Evolutionary conservation across 768 basidiomycete genomes (phyloP), one percentile per base, ranked within the genome.

Genomic region (Termitomyces bulborhizus): DNA sequence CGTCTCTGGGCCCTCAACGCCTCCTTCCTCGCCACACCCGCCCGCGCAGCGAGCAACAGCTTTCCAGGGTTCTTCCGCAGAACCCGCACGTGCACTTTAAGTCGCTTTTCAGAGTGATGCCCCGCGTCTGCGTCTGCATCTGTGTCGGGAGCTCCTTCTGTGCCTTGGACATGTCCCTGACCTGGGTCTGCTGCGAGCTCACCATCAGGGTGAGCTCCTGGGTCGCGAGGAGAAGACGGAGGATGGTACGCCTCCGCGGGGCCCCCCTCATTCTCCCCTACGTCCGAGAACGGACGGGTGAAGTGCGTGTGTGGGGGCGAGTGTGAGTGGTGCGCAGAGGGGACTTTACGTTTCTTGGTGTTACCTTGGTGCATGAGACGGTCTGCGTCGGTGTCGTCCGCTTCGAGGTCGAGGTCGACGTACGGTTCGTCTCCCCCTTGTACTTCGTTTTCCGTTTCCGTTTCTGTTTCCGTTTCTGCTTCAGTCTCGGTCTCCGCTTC

Each of bases 321-420:
- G 15, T 36, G 46, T 6, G 12, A 6, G 3, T 47, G 34, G 5
- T 24, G 37, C 37, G 88, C 85, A 37, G 82, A 79, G 0, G 91
- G 90, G 3, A 93, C 90, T 67, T 93, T 93, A 46, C 90, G 78
- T 73, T 93, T 93, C 81, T 93, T 93, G 46, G 88, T 87, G 63
- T 93, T 93, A 7, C 85, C 86, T 3, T 84, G 88, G 59, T 90
- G 89, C 57, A 80, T 84, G 31, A 85, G 69, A 62, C 87, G 85
- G 66, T 90, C 86, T 15, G 9, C 29, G 5, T 77, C 64, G 60
- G 84, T 84, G 63, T 87, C 9, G 1, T 46, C 46, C 2, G 71
- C 78, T 31, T 76, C 73, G 59, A 78, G 79, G 45, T 84, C 40
- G 4, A 11, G 18, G 1, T 21, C 40, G 18, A 41, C 9, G 18